Conservation (phyloP, 2,329 filamentous ascomycete species). For the Lanzia echinophila region DNA sequence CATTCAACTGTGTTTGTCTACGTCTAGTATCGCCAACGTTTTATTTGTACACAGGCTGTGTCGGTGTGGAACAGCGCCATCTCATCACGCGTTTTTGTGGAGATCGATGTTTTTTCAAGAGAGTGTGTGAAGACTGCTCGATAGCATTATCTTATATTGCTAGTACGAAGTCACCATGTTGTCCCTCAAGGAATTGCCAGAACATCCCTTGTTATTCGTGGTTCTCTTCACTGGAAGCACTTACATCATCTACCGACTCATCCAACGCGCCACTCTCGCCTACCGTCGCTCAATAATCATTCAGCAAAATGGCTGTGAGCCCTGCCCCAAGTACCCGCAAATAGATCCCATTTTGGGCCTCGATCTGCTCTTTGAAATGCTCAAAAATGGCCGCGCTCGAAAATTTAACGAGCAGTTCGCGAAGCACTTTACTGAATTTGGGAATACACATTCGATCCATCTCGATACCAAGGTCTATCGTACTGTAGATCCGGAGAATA, state of each 20-base stretch:
- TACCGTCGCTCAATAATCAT: conserved; percentile 8
- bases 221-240: background rate
- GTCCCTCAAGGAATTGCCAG: background rate
- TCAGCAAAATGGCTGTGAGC: conserved; percentile 39
- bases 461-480: conserved; percentile 34
- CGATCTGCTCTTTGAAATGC: conserved; percentile 39
- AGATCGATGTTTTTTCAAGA: no score
- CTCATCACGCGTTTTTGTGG: no score
- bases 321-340: conserved; percentile 40
- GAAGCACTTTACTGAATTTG: conserved; percentile 29
- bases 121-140: no score
- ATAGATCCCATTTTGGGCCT: conserved; percentile 48
- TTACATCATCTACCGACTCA: conserved; percentile 12
- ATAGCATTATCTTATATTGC: no score
- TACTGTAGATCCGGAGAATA: conserved; percentile 48
- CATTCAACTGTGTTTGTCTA: no score
- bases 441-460: conserved; percentile 9
- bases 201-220: background rate
- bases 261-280: conserved; percentile 2
- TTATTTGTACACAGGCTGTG: no score
- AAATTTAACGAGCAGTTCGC: conserved; percentile 32
- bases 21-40: no score
- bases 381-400: conserved; percentile 33
- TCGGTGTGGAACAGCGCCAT: no score
- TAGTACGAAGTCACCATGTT: background rate